phyloP scores from a whole-genome alignment of 192 early-diverging fungal species.

The Backusella westeae region DNA sequence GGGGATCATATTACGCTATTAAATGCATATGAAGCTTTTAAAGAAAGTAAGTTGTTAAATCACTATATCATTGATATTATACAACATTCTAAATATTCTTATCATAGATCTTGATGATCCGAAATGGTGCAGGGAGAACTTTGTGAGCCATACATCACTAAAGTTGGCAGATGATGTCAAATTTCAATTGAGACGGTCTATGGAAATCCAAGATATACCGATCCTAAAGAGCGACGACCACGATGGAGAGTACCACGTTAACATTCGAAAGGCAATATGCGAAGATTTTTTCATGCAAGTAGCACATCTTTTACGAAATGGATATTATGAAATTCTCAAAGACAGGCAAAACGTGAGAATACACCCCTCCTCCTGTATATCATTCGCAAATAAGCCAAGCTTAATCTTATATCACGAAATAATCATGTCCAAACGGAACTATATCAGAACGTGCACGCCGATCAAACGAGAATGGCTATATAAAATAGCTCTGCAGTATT shows the following conservation, averaged over 20 bases:
- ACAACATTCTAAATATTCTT: not conserved
- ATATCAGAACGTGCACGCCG: conserved; percentile 90
- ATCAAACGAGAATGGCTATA: conserved; percentile 83
- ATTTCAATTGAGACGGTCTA: conserved; percentile 80
- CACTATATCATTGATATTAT: not conserved
- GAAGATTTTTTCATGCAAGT: conserved; percentile 99
- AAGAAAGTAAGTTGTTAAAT: conserved; percentile 48
- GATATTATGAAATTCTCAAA: conserved; percentile 90
- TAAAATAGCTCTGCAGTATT: conserved; percentile 84
- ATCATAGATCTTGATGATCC: conserved; percentile 52
- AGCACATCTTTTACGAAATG: conserved; percentile 84
- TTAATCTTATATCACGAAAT: conserved; percentile 99
- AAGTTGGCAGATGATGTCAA: conserved; percentile 92
- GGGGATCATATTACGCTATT: conserved; percentile 96
- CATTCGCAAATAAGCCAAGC: conserved; percentile 82
- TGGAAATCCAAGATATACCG: conserved; percentile 55
- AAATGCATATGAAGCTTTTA: conserved; percentile 93
- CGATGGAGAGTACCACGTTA: conserved; percentile 79
- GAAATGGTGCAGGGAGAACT: conserved; percentile 94
- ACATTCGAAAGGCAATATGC: conserved; percentile 85
- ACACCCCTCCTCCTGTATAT: conserved; percentile 74
- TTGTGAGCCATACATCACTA: conserved; percentile 82
- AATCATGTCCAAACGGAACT: conserved; percentile 92
- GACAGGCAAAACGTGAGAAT: conserved; percentile 94
- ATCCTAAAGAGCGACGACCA: conserved; percentile 20